Conservation (phyloP, 352 stramenopile species). For the Phytophthora nicotianae region DNA sequence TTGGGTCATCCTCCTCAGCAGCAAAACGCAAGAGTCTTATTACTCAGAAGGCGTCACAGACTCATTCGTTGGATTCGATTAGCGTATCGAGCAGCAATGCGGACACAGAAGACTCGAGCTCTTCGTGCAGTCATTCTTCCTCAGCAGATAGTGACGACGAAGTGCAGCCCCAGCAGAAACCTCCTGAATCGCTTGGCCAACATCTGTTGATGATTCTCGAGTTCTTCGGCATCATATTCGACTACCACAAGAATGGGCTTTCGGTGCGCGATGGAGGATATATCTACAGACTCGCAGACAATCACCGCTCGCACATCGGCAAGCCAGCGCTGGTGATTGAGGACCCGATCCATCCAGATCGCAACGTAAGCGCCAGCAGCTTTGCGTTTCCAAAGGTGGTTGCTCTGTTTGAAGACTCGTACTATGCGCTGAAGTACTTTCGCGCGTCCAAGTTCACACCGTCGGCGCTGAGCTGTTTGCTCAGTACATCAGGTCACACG, state of each 20-base stretch:
- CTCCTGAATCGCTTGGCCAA: conserved; percentile 60
- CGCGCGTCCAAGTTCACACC: conserved; percentile 74
- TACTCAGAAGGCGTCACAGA: conserved; percentile 5
- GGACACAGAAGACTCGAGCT: conserved; percentile 80
- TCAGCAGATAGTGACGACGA: conserved; percentile 65
- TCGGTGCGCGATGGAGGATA: conserved; percentile 87
- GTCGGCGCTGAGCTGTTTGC: conserved; percentile 80
- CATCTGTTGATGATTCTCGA: conserved; percentile 83
- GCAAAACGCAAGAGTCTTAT: conserved; percentile 23
- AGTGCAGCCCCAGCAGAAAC: conserved; percentile 6
- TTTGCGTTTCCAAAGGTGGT: conserved; percentile 88
- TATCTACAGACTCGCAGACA: conserved; percentile 80
- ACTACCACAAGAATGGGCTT: conserved; percentile 84
- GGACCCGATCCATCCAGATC: conserved; percentile 86
- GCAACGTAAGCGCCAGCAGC: conserved; percentile 87
- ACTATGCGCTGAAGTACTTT: conserved; percentile 87
- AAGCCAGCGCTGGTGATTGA: conserved; percentile 88
- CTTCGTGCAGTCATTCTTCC: conserved; percentile 52
- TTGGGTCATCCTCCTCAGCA: conserved; percentile 18
- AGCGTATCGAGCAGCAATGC: conserved; percentile 82
- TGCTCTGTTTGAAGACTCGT: conserved; percentile 85
- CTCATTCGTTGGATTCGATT: conserved; percentile 47
- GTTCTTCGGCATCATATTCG: conserved; percentile 87
- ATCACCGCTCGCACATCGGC: conserved; percentile 44
- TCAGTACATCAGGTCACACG: conserved; percentile 70